Percentiles rank a stretch among this genome's conserved stretches.
Evolutionary conservation across 2,329 filamentous ascomycete genomes (phyloP).

Genomic region (Graphiopsis chlorocephala): DNA sequence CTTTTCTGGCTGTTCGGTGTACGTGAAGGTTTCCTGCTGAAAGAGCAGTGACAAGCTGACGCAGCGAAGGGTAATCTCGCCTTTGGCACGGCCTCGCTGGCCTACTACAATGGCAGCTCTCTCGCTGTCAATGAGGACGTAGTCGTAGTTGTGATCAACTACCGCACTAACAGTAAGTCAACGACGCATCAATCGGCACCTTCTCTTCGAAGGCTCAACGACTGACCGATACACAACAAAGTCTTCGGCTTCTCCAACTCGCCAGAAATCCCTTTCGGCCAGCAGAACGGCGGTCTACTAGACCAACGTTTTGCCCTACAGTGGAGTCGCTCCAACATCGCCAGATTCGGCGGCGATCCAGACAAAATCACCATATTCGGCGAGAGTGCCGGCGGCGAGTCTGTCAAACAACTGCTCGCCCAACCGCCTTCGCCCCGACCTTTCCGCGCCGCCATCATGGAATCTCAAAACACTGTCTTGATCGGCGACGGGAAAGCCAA

Average conservation of each 20-base stretch:
- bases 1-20: conserved; percentile 36
- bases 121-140: conserved; percentile 40
- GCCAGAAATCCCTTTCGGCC: neutral
- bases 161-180: conserved; percentile 45
- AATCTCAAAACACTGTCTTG: neutral
- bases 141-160: conserved; percentile 30
- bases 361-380: conserved; percentile 26
- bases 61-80: neutral
- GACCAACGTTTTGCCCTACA: neutral
- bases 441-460: neutral
- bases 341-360: conserved; percentile 43
- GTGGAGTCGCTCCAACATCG: neutral
- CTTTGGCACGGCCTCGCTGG: neutral
- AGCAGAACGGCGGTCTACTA: neutral
- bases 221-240: neutral
- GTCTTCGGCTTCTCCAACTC: neutral
- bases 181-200: neutral
- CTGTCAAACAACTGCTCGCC: conserved; percentile 38
- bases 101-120: conserved; percentile 9
- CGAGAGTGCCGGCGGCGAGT: conserved; percentile 38
- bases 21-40: neutral
- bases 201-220: neutral
- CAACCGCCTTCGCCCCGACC: neutral
- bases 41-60: neutral
- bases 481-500: neutral